These are phyloP conservation scores for Didymella arachidicola DNA, from an alignment of 2,329 filamentous ascomycete species.

Conservation along the genomic window DNA sequence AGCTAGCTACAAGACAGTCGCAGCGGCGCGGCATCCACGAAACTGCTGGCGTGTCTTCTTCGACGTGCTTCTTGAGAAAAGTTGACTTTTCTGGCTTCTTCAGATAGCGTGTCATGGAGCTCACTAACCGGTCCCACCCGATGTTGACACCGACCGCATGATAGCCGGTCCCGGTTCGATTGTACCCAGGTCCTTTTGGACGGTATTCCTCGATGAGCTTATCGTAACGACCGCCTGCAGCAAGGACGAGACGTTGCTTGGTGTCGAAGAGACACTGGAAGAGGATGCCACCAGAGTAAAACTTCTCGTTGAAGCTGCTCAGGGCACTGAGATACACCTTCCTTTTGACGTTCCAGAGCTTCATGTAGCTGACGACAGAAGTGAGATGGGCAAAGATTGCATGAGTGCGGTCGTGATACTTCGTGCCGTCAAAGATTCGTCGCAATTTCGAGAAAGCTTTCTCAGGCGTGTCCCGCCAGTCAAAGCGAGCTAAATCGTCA, in stretches of 20 bases:
- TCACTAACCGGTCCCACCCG: slow-evolving; percentile 82
- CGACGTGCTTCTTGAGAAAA: slow-evolving; percentile 74
- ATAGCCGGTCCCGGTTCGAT: slow-evolving; percentile 54
- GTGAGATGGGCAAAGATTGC: slow-evolving; percentile 78
- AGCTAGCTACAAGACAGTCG: slow-evolving; percentile 88
- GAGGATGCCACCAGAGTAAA: slow-evolving; percentile 80
- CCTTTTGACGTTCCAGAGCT: slow-evolving; percentile 74
- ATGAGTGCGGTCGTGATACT: slow-evolving; percentile 60
- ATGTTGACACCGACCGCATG: slow-evolving; percentile 94
- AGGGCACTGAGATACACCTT: slow-evolving; percentile 87
- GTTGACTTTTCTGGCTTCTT: slow-evolving; percentile 55
- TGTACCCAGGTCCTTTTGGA: slow-evolving; percentile 68
- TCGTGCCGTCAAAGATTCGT: slow-evolving; percentile 62
- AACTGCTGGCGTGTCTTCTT: slow-evolving; percentile 58
- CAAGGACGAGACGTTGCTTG: slow-evolving; percentile 83
- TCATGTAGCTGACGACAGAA: slow-evolving; percentile 77
- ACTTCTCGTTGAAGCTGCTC: slow-evolving; percentile 87
- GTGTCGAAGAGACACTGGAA: slow-evolving; percentile 92
- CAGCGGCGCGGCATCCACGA: slow-evolving; percentile 64
- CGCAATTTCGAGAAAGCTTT: slow-evolving; percentile 72
- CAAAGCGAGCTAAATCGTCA: slow-evolving; percentile 88
- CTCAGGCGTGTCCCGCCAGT: slow-evolving; percentile 81
- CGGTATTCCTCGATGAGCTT: slow-evolving; percentile 84
- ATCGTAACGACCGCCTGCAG: slow-evolving; percentile 93
- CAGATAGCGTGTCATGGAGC: slow-evolving; percentile 64